These are phyloP conservation scores for Endogone sp. DNA, from an alignment of 192 early-diverging fungal species.

Conservation along the genomic window DNA sequence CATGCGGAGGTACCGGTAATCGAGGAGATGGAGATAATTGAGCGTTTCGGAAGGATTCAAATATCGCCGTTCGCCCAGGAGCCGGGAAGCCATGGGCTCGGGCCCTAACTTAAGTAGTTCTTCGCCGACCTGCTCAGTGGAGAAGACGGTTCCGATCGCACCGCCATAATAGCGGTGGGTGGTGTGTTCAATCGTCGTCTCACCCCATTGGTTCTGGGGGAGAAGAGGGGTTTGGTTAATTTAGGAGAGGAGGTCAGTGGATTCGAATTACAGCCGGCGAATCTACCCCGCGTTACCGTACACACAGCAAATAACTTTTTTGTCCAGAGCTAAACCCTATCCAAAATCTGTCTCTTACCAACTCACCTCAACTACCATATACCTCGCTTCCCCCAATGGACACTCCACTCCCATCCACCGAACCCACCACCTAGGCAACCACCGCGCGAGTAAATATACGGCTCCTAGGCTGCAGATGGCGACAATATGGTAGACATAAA, in stretches of 20 bases:
- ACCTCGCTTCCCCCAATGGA: slow-evolving; percentile 71
- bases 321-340: background rate
- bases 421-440: slow-evolving; percentile 79
- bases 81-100: background rate
- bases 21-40: slow-evolving; percentile 39
- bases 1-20: slow-evolving; percentile 53
- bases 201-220: slow-evolving; percentile 63
- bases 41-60: slow-evolving; percentile 26
- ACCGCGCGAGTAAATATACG: slow-evolving; percentile 74
- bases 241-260: too few species aligned
- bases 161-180: slow-evolving; percentile 59
- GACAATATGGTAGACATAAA: slow-evolving; percentile 60
- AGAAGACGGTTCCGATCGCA: slow-evolving; percentile 65
- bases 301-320: too few species aligned
- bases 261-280: too few species aligned
- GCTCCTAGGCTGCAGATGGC: slow-evolving; percentile 68
- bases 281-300: too few species aligned
- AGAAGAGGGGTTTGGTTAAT: background rate
- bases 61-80: slow-evolving; percentile 8
- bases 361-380: slow-evolving; percentile 56
- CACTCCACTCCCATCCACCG: slow-evolving; percentile 58
- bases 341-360: background rate
- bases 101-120: slow-evolving; percentile 12
- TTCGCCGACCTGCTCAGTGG: slow-evolving; percentile 40
- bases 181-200: slow-evolving; percentile 46